Base-by-base conservation (phyloP, 208 protist genomes). In the Trypanosoma boissoni region DNA sequence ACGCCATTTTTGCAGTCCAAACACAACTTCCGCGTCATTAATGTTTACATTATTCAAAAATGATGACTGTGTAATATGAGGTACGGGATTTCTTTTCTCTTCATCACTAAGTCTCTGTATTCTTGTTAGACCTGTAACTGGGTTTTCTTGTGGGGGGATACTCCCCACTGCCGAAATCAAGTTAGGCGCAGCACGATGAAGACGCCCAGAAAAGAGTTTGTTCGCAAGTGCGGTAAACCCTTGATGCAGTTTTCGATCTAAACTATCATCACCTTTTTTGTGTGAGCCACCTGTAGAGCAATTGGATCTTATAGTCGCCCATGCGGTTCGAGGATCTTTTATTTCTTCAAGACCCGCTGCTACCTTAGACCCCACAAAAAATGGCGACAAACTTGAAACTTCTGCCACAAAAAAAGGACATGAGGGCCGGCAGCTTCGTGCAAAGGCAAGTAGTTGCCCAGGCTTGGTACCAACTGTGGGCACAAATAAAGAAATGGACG, bases 371-470 rank as follows among this genome's bases (percentile, higher is more conserved):
- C 83, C 85, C 1, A 73, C 75, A 56, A 92, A 88, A 67, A 86
- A 87, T 20, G 79, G 82, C 2, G 78, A 64, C 24, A 95, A 67
- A 54, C 76, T 91, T 23, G 82, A 78, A 12, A 92, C 73, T 64
- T 95, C 83, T 27, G 77, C 73, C 8, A 92, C 82, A 56, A 95
- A 95, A 64, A 95, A 95, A 10, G 89, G 89, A 49, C 89, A 92
- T 56, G 91, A 93, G n/a, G 89, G 89, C 6, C 86, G 74, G 62
- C 89, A 95, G 27, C 82, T 93, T 42, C 89, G 69, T 0, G 89
- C 89, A 61, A 95, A 95, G 2, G 86, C 86, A 5, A 95, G 81
- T 20, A 95, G 76, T 68, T 95, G 85, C 20, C 78, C 72, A 24
- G 78, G 28, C 41, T 64, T 80, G 16, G 89, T 95, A 34, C 81